Evolutionary conservation across 805 yeast genomes (phyloP).

Genomic region (Wickerhamomyces hampshirensis): DNA sequence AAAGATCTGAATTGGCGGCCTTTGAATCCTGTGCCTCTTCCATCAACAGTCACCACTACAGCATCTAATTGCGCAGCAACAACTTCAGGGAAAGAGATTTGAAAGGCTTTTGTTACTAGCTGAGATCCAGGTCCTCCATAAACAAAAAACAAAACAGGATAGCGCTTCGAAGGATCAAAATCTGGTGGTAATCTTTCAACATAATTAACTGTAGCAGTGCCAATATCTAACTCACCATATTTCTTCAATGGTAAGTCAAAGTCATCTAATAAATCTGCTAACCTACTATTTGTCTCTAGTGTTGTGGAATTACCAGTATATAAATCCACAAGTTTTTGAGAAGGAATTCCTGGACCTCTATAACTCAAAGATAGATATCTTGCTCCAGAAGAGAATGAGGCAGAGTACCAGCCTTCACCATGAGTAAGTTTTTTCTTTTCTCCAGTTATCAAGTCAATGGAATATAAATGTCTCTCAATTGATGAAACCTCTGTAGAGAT

Average conservation of each 20-base stretch:
- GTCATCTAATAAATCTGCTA: slow-evolving; percentile 32
- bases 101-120: slow-evolving; percentile 58
- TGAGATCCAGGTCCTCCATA: slow-evolving; percentile 98
- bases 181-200: slow-evolving; percentile 73
- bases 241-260: slow-evolving; percentile 55
- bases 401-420: slow-evolving; percentile 61
- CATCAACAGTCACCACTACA: slow-evolving; percentile 92
- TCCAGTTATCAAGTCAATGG: slow-evolving; percentile 51
- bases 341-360: slow-evolving; percentile 76
- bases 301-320: slow-evolving; percentile 29
- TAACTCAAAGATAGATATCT: slow-evolving; percentile 68
- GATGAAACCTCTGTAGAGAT: slow-evolving; percentile 74
- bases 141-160: slow-evolving; percentile 84
- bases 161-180: slow-evolving; percentile 50
- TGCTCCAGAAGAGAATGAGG: slow-evolving; percentile 75
- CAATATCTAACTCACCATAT: slow-evolving; percentile 51
- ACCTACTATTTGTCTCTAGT: slow-evolving; percentile 36
- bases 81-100: slow-evolving; percentile 65
- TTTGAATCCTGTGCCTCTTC: slow-evolving; percentile 92
- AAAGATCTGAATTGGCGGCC: slow-evolving; percentile 72
- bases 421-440: slow-evolving; percentile 30
- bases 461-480: slow-evolving; percentile 77
- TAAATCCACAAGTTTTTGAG: slow-evolving; percentile 64
- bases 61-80: slow-evolving; percentile 75
- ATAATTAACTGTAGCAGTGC: slow-evolving; percentile 49